A percentile compares a stretch with the other conserved stretches of the same genome.
phyloP scores from a whole-genome alignment of 306 rosid genomes.

The Cicer judaicum region DNA sequence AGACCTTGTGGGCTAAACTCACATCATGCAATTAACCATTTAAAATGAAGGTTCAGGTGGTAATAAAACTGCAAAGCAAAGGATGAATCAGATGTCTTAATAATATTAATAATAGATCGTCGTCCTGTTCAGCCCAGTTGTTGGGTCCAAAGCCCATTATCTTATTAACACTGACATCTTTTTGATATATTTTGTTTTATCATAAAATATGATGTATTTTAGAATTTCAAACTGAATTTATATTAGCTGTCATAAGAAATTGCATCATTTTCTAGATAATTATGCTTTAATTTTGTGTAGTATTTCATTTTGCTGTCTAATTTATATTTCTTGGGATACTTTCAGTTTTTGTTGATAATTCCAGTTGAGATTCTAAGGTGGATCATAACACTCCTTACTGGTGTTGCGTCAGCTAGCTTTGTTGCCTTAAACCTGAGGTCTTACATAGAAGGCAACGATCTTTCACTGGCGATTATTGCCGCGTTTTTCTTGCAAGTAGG shows the following conservation, averaged over 20 bases:
- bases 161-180: constrained; percentile 15
- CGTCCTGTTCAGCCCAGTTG: neutral
- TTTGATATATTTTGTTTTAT: constrained; percentile 22
- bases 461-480: constrained; percentile 62
- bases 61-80: constrained; percentile 14
- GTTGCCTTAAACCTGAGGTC: constrained; percentile 80
- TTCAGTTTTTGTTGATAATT: constrained; percentile 85
- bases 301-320: constrained; percentile 38
- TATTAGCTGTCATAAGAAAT: constrained; percentile 6
- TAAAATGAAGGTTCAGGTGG: constrained; percentile 26
- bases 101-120: neutral
- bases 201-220: neutral
- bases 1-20: neutral
- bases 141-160: neutral
- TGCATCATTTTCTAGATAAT: constrained; percentile 8
- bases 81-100: constrained; percentile 17
- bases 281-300: constrained; percentile 27
- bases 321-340: constrained; percentile 40
- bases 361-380: constrained; percentile 88
- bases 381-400: constrained; percentile 70
- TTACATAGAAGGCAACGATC: constrained; percentile 58
- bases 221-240: constrained; percentile 9
- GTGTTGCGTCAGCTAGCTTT: constrained; percentile 85
- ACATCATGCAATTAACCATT: constrained; percentile 9
- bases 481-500: constrained; percentile 88